Base-by-base conservation (phyloP, 2,329 filamentous ascomycete species). In the Arachnomyces sp. region DNA sequence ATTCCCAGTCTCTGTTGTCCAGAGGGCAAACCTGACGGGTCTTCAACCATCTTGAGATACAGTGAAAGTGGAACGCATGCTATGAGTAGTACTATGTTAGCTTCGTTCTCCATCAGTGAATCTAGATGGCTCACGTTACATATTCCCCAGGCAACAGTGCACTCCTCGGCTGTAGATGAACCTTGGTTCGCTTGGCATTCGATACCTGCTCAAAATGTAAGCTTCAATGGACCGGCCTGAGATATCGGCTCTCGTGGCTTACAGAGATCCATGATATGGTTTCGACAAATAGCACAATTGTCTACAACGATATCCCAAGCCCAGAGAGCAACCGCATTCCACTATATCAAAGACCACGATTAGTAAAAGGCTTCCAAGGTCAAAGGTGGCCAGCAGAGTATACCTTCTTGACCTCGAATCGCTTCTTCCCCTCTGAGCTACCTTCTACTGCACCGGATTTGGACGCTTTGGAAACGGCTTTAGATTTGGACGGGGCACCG, bases 61-160 rank as follows among this genome's bases (percentile, higher is more conserved):
- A 98, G 71, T 98, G 92, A 71, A 98, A 98, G 68, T 98, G 92
- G 75, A 98, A 98, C 21, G 92, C 92, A 61, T 98, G 92, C 92
- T 98, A 57, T 44, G 11, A 16, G 21, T 4, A 14, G 16, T 30
- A 40, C 16, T 7, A 11, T 16, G 43, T 42, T 44, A 31, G 33
- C 28, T 38, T 14, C 28, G 9, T 16, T 28, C 30, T 8, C n/a
- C 15, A 29, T 2, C 13, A 25, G 7, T 35, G 17, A 38, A 36
- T 25, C 25, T 21, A 34, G 6, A 30, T 6, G 34, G 74, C 86
- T 67, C 69, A 95, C 92, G 61, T 98, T 98, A 75, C 92, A 98
- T 48, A 96, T 95, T 40, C 92, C 92, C 92, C 92, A 98, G 17
- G 92, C 92, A 16, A 98, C 92, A 28, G 92, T 98, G 65, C 92